Evolutionary conservation across 2,329 filamentous ascomycete species (phyloP).

Genomic region (Fusarium sp.): DNA sequence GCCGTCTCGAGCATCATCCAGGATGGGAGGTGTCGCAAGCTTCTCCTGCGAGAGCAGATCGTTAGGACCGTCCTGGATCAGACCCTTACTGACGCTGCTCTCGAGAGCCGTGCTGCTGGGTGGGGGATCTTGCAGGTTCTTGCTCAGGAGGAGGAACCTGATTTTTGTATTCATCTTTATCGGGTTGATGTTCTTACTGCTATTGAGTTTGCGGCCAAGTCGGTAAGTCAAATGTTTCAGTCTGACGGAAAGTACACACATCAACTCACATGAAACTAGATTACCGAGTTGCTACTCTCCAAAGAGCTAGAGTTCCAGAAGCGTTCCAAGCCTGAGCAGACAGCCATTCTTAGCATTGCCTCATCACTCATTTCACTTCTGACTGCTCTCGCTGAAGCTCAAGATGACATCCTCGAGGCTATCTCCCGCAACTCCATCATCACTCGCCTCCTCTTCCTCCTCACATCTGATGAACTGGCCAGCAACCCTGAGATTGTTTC

Average conservation of each 20-base stretch:
- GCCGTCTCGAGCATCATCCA: conserved; percentile 69
- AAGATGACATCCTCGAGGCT: conserved; percentile 66
- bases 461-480: conserved; percentile 56
- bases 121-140: conserved; percentile 71
- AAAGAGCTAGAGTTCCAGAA: conserved; percentile 56
- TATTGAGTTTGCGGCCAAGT: conserved; percentile 62
- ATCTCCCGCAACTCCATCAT: conserved; percentile 60
- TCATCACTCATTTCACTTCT: conserved; percentile 62
- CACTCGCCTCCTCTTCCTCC: conserved; percentile 61
- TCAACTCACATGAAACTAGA: conserved; percentile 45
- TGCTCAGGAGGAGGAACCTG: conserved; percentile 68
- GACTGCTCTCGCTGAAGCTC: conserved; percentile 63
- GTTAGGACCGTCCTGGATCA: conserved; percentile 69
- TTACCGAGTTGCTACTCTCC: conserved; percentile 54
- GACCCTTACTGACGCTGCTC: conserved; percentile 67
- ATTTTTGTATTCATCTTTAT: conserved; percentile 71
- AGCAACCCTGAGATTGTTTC: conserved; percentile 53
- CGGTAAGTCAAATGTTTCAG: conserved; percentile 51
- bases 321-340: conserved; percentile 61
- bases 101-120: conserved; percentile 70
- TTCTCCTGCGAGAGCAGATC: conserved; percentile 71
- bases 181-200: conserved; percentile 68
- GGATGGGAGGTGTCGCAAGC: conserved; percentile 67
- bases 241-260: background rate
- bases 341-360: conserved; percentile 61